Percentiles rank a stretch among this genome's conserved stretches.
Evolutionary conservation across 257 asterid genomes (phyloP).

Genomic region (Phtheirospermum japonicum): DNA sequence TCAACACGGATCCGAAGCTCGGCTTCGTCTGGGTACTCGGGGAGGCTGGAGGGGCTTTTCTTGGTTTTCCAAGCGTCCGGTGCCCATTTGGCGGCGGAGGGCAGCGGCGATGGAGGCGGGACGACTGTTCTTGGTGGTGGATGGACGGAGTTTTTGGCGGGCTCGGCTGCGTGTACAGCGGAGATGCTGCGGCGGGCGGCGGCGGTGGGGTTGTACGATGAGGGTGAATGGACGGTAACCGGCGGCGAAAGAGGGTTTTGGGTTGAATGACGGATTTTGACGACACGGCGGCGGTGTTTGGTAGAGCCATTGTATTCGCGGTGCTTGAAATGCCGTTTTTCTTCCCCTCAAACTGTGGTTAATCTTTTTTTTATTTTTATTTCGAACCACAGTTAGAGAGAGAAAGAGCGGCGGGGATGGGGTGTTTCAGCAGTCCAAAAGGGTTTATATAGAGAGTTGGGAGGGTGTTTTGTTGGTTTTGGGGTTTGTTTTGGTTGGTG

Average conservation of each 20-base stretch:
- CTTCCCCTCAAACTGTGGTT: too few relatives aligned
- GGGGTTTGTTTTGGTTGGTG: too few relatives aligned
- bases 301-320: conserved; percentile 55
- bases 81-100: conserved; percentile 43
- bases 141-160: conserved; percentile 51
- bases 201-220: conserved; percentile 31
- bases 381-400: too few relatives aligned
- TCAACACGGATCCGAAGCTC: conserved; percentile 56
- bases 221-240: conserved; percentile 27
- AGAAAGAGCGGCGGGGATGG: too few relatives aligned
- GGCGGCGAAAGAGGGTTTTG: conserved; percentile 34
- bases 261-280: conserved; percentile 46
- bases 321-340: too few relatives aligned
- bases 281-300: conserved; percentile 49
- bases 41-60: conserved; percentile 75
- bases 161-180: conserved; percentile 75
- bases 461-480: too few relatives aligned
- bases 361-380: too few relatives aligned
- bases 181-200: conserved; percentile 48
- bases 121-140: conserved; percentile 24
- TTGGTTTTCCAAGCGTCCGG: conserved; percentile 61
- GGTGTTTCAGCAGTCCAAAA: too few relatives aligned
- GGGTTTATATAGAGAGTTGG: too few relatives aligned
- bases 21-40: conserved; percentile 59
- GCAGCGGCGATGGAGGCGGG: conserved; percentile 18